Base-by-base conservation (phyloP, 208 protist genomes). In the Leishmania guyanensis region DNA sequence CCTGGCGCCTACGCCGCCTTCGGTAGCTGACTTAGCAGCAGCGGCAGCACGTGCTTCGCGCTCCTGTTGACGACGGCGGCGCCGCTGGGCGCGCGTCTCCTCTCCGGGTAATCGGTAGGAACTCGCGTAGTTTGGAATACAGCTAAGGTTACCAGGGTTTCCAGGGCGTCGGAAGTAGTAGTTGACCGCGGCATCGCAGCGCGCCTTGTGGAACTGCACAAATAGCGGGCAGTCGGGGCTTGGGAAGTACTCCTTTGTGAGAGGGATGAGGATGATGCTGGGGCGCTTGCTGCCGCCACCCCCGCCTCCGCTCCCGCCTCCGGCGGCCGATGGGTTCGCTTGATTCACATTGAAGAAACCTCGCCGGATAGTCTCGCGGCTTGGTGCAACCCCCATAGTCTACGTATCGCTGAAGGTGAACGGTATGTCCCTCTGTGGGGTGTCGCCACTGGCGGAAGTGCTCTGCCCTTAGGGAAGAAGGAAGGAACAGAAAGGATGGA, bases 141-240 rank as follows among this genome's bases (percentile, higher is more conserved):
- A 77, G 86, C 89, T 92, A 51, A 95, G 86, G 80, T 95, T 88
- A 8, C 92, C 91, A 3, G 93, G 91, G 76, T 92, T 89, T 68
- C 93, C 91, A 4, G 93, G 93, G 2, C 82, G 86, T 16, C 93
- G 90, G 73, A 97, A 94, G 87, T 95, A 97, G 79, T 95, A 97
- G 76, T 94, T 95, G 73, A 95, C 93, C 62, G 89, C 89, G 3
- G 91, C 89, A 81, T 97, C 92, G 85, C 92, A 94, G 58, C 93
- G 90, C 2, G 91, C 90, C 76, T 89, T 85, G 83, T 95, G 90
- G 68, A 97, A 95, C 87, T 95, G 93, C 77, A 93, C 84, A 62
- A 97, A 97, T 12, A 97, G 86, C 1, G 93, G 84, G 56, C 93
- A 97, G 80, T 97, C 91, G 0, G 90, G 88, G 4, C 78, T 88